Evolutionary conservation across 2,329 filamentous ascomycete genomes (phyloP), one percentile per base, ranked within the genome.

Genomic region (Amauroascus verrucosus): DNA sequence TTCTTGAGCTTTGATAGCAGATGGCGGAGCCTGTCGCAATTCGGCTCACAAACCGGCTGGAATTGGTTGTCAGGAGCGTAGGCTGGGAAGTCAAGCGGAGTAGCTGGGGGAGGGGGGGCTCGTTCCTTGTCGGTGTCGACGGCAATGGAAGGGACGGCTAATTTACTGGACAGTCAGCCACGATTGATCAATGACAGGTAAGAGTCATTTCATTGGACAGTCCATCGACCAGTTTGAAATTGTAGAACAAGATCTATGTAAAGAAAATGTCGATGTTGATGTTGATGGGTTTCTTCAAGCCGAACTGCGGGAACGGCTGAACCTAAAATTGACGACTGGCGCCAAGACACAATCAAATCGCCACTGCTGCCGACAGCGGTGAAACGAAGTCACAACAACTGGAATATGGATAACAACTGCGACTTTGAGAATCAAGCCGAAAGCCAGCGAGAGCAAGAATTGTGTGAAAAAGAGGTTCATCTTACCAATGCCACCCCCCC

Each of bases 41-140:
- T 64, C 8, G 63, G 61, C 41, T 66, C 60, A 9, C 63, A 63
- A 61, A 70, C 70, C 55, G 67, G 52, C 7, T 61, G 55, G 33
- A 61, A 47, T n/a, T 61, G 63, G 59, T 60, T 63, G 57, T 70
- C 67, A 32, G 73, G 70, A 26, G 64, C 59, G 56, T 76, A 73
- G 51, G 63, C 62, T 30, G 78, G 78, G 59, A 81, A 80, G 51
- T 75, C 75, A 45, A 79, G 67, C 18, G 72, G 71, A 24, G 72
- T 76, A 32, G 77, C 72, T 54, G 64, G 64, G 32, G 74, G 63
- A 44, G 78, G 78, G 37, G 77, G 75, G 41, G 65, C 61, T 56
- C 77, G 72, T 60, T 73, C 72, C 58, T 67, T 69, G 41, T 70
- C 65, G 20, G 64, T 62, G 24, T 69, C 65, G 49, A 65, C 61